Conservation (phyloP, 345 rosid genomes). For the Arabidopsis thaliana region DNA sequence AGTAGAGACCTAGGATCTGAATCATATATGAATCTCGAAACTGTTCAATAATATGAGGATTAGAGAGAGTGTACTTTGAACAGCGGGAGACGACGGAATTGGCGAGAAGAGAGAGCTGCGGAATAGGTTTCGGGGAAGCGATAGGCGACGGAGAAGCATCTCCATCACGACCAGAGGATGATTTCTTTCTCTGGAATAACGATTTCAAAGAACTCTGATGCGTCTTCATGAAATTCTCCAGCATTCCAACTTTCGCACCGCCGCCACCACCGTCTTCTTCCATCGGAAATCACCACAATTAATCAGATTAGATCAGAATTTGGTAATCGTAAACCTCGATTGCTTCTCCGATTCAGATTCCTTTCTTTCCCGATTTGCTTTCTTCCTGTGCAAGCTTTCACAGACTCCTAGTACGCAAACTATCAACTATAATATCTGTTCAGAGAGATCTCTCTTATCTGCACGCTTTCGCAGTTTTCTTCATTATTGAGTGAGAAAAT, state of each 20-base stretch:
- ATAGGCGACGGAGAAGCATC: constrained; percentile 38
- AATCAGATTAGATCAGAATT: constrained; percentile 21
- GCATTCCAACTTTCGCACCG: constrained; percentile 37
- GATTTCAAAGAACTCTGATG: constrained; percentile 70
- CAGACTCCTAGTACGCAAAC: constrained; percentile 17
- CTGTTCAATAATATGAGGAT: not conserved
- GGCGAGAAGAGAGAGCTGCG: constrained; percentile 82
- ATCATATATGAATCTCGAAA: constrained; percentile 3
- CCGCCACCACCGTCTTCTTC: constrained; percentile 42
- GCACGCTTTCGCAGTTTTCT: not conserved
- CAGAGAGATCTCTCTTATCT: constrained; percentile 6
- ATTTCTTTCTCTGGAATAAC: constrained; percentile 65
- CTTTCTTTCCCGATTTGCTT: constrained; percentile 17
- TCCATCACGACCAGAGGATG: constrained; percentile 46
- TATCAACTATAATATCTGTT: not conserved
- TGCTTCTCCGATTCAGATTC: constrained; percentile 20
- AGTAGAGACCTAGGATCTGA: constrained; percentile 17
- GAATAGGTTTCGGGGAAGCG: constrained; percentile 66
- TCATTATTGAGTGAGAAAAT: not conserved
- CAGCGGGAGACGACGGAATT: constrained; percentile 91
- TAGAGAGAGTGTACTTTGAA: constrained; percentile 53
- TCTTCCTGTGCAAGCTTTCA: constrained; percentile 34
- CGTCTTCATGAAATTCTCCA: constrained; percentile 63
- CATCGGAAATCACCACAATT: constrained; percentile 28
- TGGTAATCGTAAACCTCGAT: constrained; percentile 9